phyloP scores from a whole-genome alignment of 1,284 basidiomycete species.

The Takashimella tepidaria region DNA sequence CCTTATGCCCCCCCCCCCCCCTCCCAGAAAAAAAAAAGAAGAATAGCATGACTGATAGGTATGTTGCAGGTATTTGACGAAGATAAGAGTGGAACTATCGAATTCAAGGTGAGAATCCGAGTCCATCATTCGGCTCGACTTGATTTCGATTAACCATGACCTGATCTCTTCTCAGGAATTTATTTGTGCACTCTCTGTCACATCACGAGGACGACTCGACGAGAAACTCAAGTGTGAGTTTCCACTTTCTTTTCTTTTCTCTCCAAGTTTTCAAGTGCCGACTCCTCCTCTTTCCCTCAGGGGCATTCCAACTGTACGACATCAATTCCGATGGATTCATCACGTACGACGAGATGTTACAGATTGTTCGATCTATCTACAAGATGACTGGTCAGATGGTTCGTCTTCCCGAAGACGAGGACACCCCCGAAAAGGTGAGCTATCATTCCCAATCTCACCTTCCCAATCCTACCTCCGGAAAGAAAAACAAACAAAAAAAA shows the following conservation, averaged over 20 bases:
- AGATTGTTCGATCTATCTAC: conserved; percentile 93
- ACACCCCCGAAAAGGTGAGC: conserved; percentile 93
- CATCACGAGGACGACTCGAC: conserved; percentile 85
- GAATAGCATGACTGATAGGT: too few species aligned
- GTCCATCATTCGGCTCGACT: too few species aligned
- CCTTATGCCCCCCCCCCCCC: too few species aligned
- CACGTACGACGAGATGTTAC: conserved; percentile 97
- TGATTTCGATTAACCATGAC: too few species aligned
- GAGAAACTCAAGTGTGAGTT: conserved; percentile 95
- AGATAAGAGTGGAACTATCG: conserved; percentile 92
- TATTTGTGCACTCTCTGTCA: conserved; percentile 94
- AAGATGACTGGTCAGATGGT: conserved; percentile 99
- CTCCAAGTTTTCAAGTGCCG: too few species aligned
- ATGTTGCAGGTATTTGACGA: conserved; percentile 73
- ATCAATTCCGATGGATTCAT: conserved; percentile 94
- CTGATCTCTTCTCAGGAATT: conserved; percentile 65
- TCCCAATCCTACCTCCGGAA: background rate
- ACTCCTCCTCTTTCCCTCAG: conserved; percentile 49
- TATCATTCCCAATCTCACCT: background rate
- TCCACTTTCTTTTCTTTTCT: conserved; percentile 4
- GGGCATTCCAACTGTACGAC: conserved; percentile 99
- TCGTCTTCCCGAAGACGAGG: conserved; percentile 92
- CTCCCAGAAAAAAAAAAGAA: too few species aligned
- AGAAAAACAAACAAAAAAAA: background rate
- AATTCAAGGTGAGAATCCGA: conserved; percentile 71